Conservation (phyloP, 148 eudicot species). For the Pharnaceum exiguum region DNA sequence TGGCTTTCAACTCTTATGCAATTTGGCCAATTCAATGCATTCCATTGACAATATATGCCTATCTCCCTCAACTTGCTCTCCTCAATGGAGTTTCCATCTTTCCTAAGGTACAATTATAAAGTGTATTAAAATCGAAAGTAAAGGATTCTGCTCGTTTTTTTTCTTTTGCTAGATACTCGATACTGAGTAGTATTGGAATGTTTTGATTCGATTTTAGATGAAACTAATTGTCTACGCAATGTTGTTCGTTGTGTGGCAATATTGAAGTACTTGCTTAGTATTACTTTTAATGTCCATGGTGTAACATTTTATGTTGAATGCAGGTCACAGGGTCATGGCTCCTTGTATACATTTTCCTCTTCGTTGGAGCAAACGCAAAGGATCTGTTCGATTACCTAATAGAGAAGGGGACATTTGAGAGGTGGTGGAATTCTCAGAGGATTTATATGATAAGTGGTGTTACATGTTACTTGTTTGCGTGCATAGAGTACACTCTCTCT, state of each 20-base stretch:
- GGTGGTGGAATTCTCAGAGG: conserved; percentile 67
- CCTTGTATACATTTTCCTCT: conserved; percentile 39
- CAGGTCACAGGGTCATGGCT: conserved; percentile 40
- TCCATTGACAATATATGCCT: conserved; percentile 47
- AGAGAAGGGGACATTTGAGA: conserved; percentile 28
- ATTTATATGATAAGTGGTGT: conserved; percentile 55
- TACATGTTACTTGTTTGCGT: conserved; percentile 32
- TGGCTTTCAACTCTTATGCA: conserved; percentile 29
- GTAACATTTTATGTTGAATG: too few relatives aligned
- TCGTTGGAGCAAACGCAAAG: conserved; percentile 37
- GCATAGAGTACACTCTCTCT: conserved; percentile 25
- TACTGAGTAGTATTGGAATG: too few relatives aligned
- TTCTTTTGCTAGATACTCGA: too few relatives aligned
- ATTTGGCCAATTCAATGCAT: conserved; percentile 36
- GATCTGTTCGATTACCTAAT: conserved; percentile 37
- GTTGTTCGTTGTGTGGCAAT: too few relatives aligned
- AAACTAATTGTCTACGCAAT: too few relatives aligned
- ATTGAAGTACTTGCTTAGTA: too few relatives aligned
- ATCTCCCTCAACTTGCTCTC: conserved; percentile 60
- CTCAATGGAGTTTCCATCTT: conserved; percentile 44
- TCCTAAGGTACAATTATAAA: conserved; percentile 51
- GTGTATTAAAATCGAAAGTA: too few relatives aligned
- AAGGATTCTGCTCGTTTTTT: too few relatives aligned
- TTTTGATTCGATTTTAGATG: too few relatives aligned
- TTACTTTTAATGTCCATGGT: too few relatives aligned